Percentiles rank a stretch among this genome's conserved stretches.
These are phyloP conservation scores for Sphagnum tenellum DNA, from an alignment of 225 moss, liverwort and hornwort species.

Conservation along the genomic window DNA sequence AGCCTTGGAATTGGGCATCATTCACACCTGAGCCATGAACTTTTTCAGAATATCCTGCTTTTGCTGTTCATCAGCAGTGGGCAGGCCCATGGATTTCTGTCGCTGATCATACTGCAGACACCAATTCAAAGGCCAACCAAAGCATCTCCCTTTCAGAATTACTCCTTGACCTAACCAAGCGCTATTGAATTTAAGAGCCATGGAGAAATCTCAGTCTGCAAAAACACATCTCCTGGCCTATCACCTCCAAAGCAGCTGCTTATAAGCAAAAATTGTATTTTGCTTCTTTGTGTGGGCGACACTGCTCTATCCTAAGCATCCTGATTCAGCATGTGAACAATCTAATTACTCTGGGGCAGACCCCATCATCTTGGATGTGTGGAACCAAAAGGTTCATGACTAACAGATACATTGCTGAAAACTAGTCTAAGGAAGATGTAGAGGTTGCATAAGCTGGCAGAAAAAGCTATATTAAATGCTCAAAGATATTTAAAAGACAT, in stretches of 20 bases:
- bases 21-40: conserved; percentile 80
- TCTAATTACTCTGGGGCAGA: no score
- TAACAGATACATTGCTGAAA: background rate
- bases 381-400: no score
- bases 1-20: background rate
- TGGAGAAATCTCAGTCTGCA: background rate
- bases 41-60: conserved; percentile 74
- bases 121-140: conserved; percentile 9
- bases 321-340: no score
- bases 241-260: no score
- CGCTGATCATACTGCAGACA: conserved; percentile 75
- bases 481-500: background rate
- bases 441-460: no score
- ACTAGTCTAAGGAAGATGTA: background rate
- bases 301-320: no score
- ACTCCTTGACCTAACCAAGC: no score
- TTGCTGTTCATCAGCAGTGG: conserved; percentile 64
- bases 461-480: no score
- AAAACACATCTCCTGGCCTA: no score
- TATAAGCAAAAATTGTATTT: no score
- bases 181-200: background rate
- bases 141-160: background rate
- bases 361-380: no score
- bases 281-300: no score
- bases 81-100: conserved; percentile 84